A percentile compares a stretch with the other conserved stretches of the same genome.
Evolutionary conservation across 129 eudicot species (phyloP).

Genomic region (Chrysanthemum lavandulifolium): DNA sequence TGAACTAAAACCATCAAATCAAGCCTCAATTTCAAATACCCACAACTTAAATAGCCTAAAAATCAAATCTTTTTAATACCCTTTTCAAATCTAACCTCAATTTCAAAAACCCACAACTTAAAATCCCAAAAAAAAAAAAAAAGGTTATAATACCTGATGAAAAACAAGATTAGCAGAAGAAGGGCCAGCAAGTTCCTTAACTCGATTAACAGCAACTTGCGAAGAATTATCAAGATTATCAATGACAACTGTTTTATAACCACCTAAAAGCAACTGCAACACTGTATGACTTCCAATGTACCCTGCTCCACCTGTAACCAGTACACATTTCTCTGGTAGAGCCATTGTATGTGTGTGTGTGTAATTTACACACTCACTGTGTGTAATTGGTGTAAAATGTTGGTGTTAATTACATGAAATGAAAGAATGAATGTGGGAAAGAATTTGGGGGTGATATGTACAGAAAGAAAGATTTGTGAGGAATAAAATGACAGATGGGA

Average conservation of each 20-base stretch:
- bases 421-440: too few relatives aligned
- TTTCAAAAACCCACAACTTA: too few relatives aligned
- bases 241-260: constrained; percentile 64
- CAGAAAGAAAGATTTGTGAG: constrained; percentile 31
- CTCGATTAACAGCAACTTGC: constrained; percentile 55
- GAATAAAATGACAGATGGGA: constrained; percentile 24
- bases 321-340: constrained; percentile 46
- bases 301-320: constrained; percentile 93
- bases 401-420: too few relatives aligned
- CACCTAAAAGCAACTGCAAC: constrained; percentile 67
- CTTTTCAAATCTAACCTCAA: too few relatives aligned
- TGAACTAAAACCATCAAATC: background rate
- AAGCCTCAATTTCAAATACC: constrained; percentile 5
- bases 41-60: background rate
- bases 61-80: too few relatives aligned
- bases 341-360: constrained; percentile 20
- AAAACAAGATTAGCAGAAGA: constrained; percentile 60
- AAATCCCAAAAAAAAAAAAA: too few relatives aligned
- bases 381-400: background rate
- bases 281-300: constrained; percentile 90
- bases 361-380: background rate
- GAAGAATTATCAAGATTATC: constrained; percentile 88
- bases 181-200: constrained; percentile 62
- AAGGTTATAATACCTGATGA: constrained; percentile 45
- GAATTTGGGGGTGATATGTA: too few relatives aligned